A percentile compares a stretch with the other conserved stretches of the same genome.
Conservation (phyloP, 192 early-diverging fungal species). For the Oehlia diaphana region DNA sequence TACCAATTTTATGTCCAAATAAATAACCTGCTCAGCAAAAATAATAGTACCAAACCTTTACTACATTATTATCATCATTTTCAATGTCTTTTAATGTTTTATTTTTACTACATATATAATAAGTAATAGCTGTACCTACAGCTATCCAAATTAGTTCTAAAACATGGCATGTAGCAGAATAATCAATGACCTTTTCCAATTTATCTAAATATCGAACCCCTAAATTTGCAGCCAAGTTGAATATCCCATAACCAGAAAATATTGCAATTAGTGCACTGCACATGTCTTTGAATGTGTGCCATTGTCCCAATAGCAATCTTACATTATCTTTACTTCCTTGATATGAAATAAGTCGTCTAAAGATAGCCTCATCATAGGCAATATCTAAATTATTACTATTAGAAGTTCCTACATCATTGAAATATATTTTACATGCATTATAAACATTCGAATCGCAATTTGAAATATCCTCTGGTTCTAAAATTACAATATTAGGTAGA, state of each 20-base stretch:
- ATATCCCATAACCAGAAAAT: slow-evolving; percentile 3
- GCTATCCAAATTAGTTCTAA: too few relatives aligned
- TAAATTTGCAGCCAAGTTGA: not conserved
- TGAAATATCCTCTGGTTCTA: too few relatives aligned
- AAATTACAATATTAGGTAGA: too few relatives aligned
- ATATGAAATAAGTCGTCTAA: not conserved
- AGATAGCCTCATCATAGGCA: too few relatives aligned
- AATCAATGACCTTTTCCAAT: slow-evolving; percentile 11
- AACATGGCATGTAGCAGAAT: not conserved
- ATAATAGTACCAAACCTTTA: not conserved
- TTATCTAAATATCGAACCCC: not conserved
- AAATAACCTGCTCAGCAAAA: not conserved
- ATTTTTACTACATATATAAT: too few relatives aligned
- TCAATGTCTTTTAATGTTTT: too few relatives aligned
- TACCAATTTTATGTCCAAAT: slow-evolving; percentile 6
- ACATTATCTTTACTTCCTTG: not conserved
- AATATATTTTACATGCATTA: too few relatives aligned
- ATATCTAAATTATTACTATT: too few relatives aligned
- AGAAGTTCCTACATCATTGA: too few relatives aligned
- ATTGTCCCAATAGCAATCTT: not conserved
- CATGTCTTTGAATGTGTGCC: slow-evolving; percentile 1
- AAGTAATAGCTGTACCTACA: too few relatives aligned
- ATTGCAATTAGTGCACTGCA: not conserved
- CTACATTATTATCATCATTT: too few relatives aligned
- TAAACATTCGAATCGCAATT: too few relatives aligned